Base-by-base conservation (phyloP, 2,329 filamentous ascomycete species). In the Fusarium sp. region DNA sequence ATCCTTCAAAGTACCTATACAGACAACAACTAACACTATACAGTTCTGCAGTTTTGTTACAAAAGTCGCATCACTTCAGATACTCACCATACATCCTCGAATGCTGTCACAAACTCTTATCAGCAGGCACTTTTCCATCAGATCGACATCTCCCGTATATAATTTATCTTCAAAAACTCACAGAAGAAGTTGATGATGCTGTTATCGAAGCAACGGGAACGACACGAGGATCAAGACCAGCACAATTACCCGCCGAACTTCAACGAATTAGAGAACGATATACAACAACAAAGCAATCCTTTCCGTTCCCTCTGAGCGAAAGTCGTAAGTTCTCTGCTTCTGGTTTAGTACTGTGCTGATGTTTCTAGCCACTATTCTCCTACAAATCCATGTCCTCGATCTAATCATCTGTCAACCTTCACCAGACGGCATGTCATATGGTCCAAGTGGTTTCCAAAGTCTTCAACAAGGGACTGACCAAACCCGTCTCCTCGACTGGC, bases 141-240 rank as follows among this genome's bases (percentile, higher is more conserved):
- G 77, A 79, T 13, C 76, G 74, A 46, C 74, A 75, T 43, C 71
- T 79, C 1, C 71, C 70, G 8, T 72, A 76, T 20, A 78, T 79
- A 4, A 68, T 79, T 4, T 73, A 73, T 21, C 56, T 78, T 7
- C 78, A 79, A 20, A 72, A 72, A 3, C 66, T 79, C 12, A 76
- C 72, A 3, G 78, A 79, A 49, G 72, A 77, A 20, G 69, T 78
- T 3, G 76, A 79, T 28, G 75, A 77, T 30, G 60, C 72, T 9
- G 65, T 78, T 0, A 64, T 56, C 10, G 68, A 71, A 34, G 54
- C 66, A 1, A 61, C 54, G 27, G 54, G 55, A 1, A 20, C 66
- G 1, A 43, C 61, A 11, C 55, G 43, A 5, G 32, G 66, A 2
- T 37, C 56, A 18, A 66, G 55, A 5, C 48, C 40, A 3, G 53